phyloP scores from a whole-genome alignment of 148 eudicot genomes.

The Beta vulgaris region DNA sequence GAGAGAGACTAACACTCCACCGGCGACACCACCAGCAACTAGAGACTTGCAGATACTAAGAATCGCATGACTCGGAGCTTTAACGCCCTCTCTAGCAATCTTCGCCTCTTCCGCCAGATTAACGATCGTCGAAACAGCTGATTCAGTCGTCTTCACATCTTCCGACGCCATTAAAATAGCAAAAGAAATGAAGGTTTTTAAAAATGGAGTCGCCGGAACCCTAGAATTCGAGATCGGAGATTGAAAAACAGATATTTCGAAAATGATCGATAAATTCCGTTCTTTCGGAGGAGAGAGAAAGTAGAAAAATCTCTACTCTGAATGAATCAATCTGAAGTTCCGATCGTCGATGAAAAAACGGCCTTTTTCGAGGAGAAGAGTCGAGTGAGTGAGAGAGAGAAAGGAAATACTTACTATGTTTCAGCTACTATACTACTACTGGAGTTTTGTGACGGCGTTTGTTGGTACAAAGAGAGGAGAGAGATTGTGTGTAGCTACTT shows the following conservation, averaged over 20 bases:
- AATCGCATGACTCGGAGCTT: slow-evolving; percentile 44
- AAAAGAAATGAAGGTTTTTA: too few species aligned
- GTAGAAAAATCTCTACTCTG: background rate
- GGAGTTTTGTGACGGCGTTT: slow-evolving; percentile 19
- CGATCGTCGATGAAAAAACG: background rate
- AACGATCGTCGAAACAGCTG: slow-evolving; percentile 59
- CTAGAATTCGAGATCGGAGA: background rate
- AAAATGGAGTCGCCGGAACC: slow-evolving; percentile 8
- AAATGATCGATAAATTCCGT: background rate
- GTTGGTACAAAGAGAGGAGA: background rate
- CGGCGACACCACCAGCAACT: slow-evolving; percentile 75
- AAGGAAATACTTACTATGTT: too few species aligned
- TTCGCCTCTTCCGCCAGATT: slow-evolving; percentile 71
- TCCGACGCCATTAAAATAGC: slow-evolving; percentile 53
- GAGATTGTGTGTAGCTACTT: background rate
- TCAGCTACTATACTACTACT: background rate
- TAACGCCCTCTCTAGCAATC: slow-evolving; percentile 63
- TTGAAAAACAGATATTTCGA: background rate
- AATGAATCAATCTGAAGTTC: background rate
- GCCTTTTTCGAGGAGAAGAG: background rate
- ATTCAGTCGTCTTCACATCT: slow-evolving; percentile 55
- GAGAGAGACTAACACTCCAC: slow-evolving; percentile 58
- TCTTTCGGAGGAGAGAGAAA: too few species aligned
- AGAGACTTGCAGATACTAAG: slow-evolving; percentile 65
- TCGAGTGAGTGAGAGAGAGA: background rate